Evolutionary conservation across 1,284 basidiomycete species (phyloP), one percentile per base, ranked within the genome.

Genomic region (Wallemia ichthyophaga): DNA sequence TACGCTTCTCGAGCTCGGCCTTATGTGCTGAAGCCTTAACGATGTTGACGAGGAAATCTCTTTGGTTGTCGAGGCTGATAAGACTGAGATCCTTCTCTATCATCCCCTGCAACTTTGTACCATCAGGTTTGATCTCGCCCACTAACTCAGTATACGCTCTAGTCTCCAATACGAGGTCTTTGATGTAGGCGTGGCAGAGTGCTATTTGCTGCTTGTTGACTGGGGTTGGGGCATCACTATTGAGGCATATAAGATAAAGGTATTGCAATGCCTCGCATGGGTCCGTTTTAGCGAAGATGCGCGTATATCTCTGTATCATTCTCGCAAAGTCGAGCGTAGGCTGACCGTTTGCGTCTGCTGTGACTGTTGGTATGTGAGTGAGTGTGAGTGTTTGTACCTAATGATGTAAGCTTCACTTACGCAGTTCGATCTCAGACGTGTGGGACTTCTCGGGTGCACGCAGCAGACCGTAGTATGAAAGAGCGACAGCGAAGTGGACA

Each of bases 221-320:
- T 1, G 69, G 69, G 24, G 63, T 63, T 1, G 73, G 71, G 1
- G 69, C 81, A 66, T 95, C 88, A 9, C 82, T 75, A 25, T 78
- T 78, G 15, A 99, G 76, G 61, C 82, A 80, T 15, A 95, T 77
- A 61, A 86, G 83, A 68, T 91, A 92, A 33, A 95, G 83, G 66
- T 99, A 98, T 71, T 96, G 88, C 59, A 99, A 71, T 0, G 91
- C 94, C 63, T 91, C 85, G 65, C 85, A 81, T 0, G 89, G 82
- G 65, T 94, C 91, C 74, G 86, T 78, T 68, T 83, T 83, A 56
- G 85, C 82, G 68, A 96, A 94, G 60, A 82, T 83, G 31, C 86
- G 79, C 57, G 94, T 80, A 68, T 98, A 96, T 19, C 88, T 82
- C 78, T 89, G 89, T 62, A 94, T 78, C 31, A 96, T 70, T 24